Base-by-base conservation (phyloP, 805 yeast genomes). In the Teunomyces kruisii region DNA sequence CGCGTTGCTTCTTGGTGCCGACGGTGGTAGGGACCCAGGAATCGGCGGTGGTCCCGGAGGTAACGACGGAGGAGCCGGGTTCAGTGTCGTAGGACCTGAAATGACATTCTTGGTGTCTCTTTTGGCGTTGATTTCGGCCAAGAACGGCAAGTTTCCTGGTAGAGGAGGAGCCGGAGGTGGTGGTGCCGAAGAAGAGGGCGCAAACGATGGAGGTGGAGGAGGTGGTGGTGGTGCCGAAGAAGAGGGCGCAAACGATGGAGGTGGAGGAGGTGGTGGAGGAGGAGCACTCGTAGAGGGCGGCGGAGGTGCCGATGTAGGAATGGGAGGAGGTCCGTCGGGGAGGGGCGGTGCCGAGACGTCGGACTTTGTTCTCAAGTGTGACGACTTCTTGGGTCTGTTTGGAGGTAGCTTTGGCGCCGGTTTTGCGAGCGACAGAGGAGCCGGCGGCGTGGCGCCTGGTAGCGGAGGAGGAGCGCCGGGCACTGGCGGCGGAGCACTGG, bases 51-150 rank as follows among this genome's bases (percentile, higher is more conserved):
- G 52, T 26, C 63, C 46, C 1, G 61, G 48, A 8, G 59, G 45
- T 10, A 60, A 42, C n/a, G 66, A 50, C 6, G 64, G 43, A 13
- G 68, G 50, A 19, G 62, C 44, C 10, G 41, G 39, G 9, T 43
- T 40, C 9, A 44, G 41, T n/a, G 22, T 6, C 22, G 44, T 29
- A 16, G 47, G 38, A 9, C 58, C 39, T 9, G 52, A 37, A 8
- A 53, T 17, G 63, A 49, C 24, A 47, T 31, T 40, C 13, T 24
- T 51, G 16, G 75, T 78, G 45, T 72, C 76, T 48, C 82, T 64
- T 48, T 73, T 72, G 28, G 67, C 71, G 52, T 75, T 76, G 43
- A 78, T 78, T 47, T 78, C 76, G 3, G 76, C 72, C 9, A 78
- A 61, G 54, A 78, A 77, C 3, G 82, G 81, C 13, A 76, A 55